phyloP scores from a whole-genome alignment of 169 alveolate species.

The Cryptosporidium bovis region DNA sequence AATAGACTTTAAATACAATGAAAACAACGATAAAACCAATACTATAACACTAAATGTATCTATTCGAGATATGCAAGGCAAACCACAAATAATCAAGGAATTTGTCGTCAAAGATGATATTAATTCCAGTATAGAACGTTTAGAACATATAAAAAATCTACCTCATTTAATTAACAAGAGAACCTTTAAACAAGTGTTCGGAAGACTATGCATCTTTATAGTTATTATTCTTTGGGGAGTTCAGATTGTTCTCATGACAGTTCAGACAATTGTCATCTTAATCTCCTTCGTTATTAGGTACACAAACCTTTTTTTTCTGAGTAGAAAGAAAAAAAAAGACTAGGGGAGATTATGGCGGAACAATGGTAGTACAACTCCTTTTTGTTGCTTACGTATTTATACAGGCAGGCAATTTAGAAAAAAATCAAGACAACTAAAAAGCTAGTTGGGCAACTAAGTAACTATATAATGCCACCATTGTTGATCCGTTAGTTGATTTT shows the following conservation, averaged over 20 bases:
- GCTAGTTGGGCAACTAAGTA: no score
- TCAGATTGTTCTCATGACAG: not conserved
- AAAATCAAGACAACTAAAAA: no score
- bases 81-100: not conserved
- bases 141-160: slow-evolving; percentile 1
- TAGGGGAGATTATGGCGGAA: not conserved
- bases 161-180: slow-evolving; percentile 37
- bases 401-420: no score
- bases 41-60: slow-evolving; percentile 1
- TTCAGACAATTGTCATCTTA: not conserved
- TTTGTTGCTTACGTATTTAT: no score
- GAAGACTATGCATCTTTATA: not conserved
- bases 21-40: not conserved
- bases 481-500: no score
- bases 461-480: no score
- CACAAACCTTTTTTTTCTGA: not conserved
- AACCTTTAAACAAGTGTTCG: slow-evolving; percentile 1
- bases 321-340: not conserved
- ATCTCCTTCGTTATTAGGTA: not conserved
- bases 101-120: not conserved
- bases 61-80: slow-evolving; percentile 36
- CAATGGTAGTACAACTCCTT: no score
- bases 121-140: slow-evolving; percentile 4
- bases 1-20: slow-evolving; percentile 61
- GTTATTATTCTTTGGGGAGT: not conserved